Base-by-base conservation (phyloP, 768 basidiomycete species). In the Dictyophora rubrovolvata region DNA sequence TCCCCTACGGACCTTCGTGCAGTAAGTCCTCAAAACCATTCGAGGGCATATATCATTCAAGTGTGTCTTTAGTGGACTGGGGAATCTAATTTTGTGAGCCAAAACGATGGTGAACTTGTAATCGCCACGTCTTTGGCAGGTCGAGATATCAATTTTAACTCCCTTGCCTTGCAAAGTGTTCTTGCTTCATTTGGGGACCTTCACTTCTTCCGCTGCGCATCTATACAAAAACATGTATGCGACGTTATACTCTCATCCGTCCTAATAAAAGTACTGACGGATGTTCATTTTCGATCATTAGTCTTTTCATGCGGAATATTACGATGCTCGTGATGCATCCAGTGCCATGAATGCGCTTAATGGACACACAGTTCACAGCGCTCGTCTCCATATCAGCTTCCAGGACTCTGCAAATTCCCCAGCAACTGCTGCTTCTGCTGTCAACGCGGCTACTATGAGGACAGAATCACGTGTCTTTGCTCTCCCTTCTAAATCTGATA, bases 281-380 rank as follows among this genome's bases (percentile, higher is more conserved):
- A 18, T 20, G 16, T 9, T 48, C 33, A 10, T 20, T n/a, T 53
- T 55, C 20, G 16, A 7, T 12, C 56, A 51, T 5, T 61, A 76
- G 69, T 69, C 76, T 28, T 88, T 82, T 68, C 71, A 70, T 46
- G 79, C 84, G 54, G 86, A 89, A 62, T 92, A 80, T 67, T 85
- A 77, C 65, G 87, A 90, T 65, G 74, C 80, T 23, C 76, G 85
- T 22, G 76, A 78, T 42, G 82, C 85, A 6, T 70, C 74, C 42
- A 64, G 67, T 11, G 86, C 87, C 14, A 77, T 73, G 64, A 68
- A 70, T 50, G 72, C 72, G 49, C 70, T 91, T 18, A 66, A 85
- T 51, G 75, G 75, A 1, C 74, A 75, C 37, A 68, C 71, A 49
- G 66, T 81, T 36, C 79, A 80, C 55, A 83, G 80, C 36, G 77